Conservation (phyloP, 345 rosid species). For the Noccaea bulbosa region DNA sequence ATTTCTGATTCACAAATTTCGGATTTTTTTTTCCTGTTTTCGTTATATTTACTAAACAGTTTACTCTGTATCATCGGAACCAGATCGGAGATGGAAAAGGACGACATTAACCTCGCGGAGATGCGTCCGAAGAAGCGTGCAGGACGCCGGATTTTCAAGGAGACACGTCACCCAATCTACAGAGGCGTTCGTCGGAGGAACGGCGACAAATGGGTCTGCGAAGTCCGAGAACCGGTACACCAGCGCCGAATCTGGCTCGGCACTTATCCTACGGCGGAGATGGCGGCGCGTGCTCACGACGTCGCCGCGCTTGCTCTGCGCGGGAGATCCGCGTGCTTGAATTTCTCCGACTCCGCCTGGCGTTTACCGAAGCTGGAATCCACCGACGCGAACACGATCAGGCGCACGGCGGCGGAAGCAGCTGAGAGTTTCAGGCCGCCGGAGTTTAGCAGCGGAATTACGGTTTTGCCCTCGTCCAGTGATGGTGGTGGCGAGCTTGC, state of each 20-base stretch:
- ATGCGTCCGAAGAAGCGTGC: constrained; percentile 66
- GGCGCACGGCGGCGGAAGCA: constrained; percentile 54
- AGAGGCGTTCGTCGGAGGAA: constrained; percentile 62
- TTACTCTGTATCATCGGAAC: constrained; percentile 7
- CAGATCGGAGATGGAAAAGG: constrained; percentile 36
- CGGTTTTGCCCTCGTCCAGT: constrained; percentile 25
- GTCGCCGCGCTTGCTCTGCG: constrained; percentile 68
- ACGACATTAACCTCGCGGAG: constrained; percentile 43
- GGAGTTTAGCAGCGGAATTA: constrained; percentile 28
- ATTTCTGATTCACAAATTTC: background rate
- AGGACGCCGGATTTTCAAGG: constrained; percentile 56
- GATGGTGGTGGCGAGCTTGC: constrained; percentile 30
- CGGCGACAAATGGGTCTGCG: constrained; percentile 70
- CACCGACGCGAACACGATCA: constrained; percentile 43
- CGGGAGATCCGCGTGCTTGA: constrained; percentile 66
- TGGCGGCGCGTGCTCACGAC: constrained; percentile 83
- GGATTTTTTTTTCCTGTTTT: background rate
- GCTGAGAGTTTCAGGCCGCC: constrained; percentile 54
- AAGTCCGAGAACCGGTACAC: constrained; percentile 61
- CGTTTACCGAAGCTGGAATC: constrained; percentile 57
- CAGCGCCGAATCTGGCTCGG: constrained; percentile 73
- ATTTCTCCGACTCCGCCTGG: constrained; percentile 69
- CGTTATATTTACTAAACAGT: background rate
- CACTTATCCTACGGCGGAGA: constrained; percentile 66
- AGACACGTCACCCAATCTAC: constrained; percentile 72